A percentile compares a stretch with the other conserved stretches of the same genome.
phyloP scores from a whole-genome alignment of 2,329 filamentous ascomycete genomes.

The Alternaria rosae region DNA sequence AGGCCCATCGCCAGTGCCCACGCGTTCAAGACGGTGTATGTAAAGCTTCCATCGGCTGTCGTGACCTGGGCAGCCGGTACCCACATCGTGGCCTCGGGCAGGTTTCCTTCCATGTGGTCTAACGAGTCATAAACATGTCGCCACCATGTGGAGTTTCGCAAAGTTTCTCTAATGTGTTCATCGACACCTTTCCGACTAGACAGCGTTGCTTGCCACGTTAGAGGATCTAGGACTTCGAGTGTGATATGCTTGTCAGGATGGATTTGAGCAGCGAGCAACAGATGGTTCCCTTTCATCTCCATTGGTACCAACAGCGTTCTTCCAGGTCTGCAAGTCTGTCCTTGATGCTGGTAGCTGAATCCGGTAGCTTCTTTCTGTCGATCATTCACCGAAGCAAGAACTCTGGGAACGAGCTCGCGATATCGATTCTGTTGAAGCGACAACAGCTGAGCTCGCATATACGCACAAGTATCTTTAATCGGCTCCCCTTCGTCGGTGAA shows the following conservation, averaged over 20 bases:
- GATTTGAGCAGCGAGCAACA: conserved; percentile 3
- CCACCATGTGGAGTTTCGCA: conserved; percentile 2
- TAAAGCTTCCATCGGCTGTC: background rate
- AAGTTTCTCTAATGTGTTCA: background rate
- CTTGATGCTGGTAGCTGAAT: conserved; percentile 10
- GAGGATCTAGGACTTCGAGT: conserved; percentile 14
- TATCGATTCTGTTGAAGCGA: background rate
- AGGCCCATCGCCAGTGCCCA: conserved; percentile 31
- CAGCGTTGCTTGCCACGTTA: conserved; percentile 5
- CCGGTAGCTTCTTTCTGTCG: conserved; percentile 8
- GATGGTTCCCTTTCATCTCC: background rate
- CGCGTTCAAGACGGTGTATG: conserved; percentile 21
- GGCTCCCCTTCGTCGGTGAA: conserved; percentile 2
- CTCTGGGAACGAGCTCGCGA: conserved; percentile 8
- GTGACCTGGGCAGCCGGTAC: conserved; percentile 7
- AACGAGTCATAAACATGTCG: background rate
- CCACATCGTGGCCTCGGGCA: conserved; percentile 4
- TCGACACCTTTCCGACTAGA: background rate
- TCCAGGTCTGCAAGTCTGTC: conserved; percentile 4
- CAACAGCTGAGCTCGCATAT: background rate
- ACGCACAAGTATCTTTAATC: background rate
- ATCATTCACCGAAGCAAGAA: conserved; percentile 15
- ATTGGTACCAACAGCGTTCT: conserved; percentile 6
- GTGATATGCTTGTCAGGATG: conserved; percentile 3
- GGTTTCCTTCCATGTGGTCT: background rate